Conservation (phyloP, 1,284 basidiomycete species). For the Rhodotorula sp. region DNA sequence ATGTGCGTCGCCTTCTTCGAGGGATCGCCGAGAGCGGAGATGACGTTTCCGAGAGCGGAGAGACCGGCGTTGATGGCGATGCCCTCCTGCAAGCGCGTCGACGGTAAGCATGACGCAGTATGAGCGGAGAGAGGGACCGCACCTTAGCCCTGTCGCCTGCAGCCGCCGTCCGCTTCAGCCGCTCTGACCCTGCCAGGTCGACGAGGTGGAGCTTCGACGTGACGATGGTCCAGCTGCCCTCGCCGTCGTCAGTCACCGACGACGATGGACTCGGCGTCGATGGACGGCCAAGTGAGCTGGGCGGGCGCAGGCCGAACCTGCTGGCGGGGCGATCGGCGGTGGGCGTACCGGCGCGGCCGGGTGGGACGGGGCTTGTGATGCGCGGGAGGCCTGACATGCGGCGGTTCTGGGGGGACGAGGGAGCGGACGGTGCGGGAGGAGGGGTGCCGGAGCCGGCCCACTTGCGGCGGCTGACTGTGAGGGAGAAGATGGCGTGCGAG, state of each 20-base stretch:
- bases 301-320: conserved; percentile 22
- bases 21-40: conserved; percentile 96
- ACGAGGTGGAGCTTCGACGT: conserved; percentile 98
- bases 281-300: conserved; percentile 19
- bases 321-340: conserved; percentile 38
- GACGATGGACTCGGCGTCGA: conserved; percentile 13
- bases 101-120: not conserved
- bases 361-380: conserved; percentile 18
- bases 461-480: conserved; percentile 77
- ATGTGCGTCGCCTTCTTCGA: conserved; percentile 64
- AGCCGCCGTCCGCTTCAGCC: conserved; percentile 90
- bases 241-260: conserved; percentile 33
- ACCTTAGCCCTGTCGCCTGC: conserved; percentile 87
- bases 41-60: conserved; percentile 95
- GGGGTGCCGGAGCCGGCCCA: conserved; percentile 36
- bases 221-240: conserved; percentile 77
- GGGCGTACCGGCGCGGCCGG: conserved; percentile 28
- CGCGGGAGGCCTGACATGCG: conserved; percentile 30
- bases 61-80: conserved; percentile 97
- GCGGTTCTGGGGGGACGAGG: conserved; percentile 17
- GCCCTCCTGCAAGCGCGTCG: conserved; percentile 62
- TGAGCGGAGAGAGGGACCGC: conserved; percentile 62
- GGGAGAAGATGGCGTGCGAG: conserved; percentile 97
- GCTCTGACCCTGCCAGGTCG: conserved; percentile 93
- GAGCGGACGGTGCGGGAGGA: not conserved